phyloP scores from a whole-genome alignment of 768 basidiomycete species.

The Lanmaoa pseudosensibilis region DNA sequence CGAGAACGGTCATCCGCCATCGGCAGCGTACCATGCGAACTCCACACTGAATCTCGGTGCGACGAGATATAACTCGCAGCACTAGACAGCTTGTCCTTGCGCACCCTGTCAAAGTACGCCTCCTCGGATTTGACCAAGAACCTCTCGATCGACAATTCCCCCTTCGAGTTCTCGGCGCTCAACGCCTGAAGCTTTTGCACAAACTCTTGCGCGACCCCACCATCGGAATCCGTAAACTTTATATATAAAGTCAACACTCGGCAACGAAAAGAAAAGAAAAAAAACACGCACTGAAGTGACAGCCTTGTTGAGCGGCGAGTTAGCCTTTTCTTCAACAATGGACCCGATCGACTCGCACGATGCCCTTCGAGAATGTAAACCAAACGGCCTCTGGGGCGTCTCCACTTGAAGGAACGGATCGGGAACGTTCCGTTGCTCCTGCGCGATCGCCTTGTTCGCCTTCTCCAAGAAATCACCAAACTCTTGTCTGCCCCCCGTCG shows the following conservation, averaged over 20 bases:
- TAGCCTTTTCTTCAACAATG: slow-evolving; percentile 87
- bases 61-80: slow-evolving; percentile 80
- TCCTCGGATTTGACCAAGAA: slow-evolving; percentile 90
- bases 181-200: slow-evolving; percentile 79
- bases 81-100: slow-evolving; percentile 82
- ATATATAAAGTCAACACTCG: slow-evolving; percentile 1
- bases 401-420: slow-evolving; percentile 79
- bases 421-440: slow-evolving; percentile 71
- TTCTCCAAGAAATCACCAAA: slow-evolving; percentile 82
- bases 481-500: slow-evolving; percentile 37
- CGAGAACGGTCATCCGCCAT: slow-evolving; percentile 63
- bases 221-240: slow-evolving; percentile 92
- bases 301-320: slow-evolving; percentile 92
- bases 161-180: slow-evolving; percentile 84
- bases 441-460: slow-evolving; percentile 81
- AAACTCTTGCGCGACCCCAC: slow-evolving; percentile 87
- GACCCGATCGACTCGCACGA: slow-evolving; percentile 92
- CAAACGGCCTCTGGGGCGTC: slow-evolving; percentile 74
- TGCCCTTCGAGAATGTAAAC: slow-evolving; percentile 71
- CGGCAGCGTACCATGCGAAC: slow-evolving; percentile 47
- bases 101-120: slow-evolving; percentile 87
- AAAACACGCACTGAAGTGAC: slow-evolving; percentile 67
- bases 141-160: slow-evolving; percentile 89
- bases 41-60: slow-evolving; percentile 80
- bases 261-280: not conserved